phyloP scores from a whole-genome alignment of 148 eudicot genomes.

The Silene conica region DNA sequence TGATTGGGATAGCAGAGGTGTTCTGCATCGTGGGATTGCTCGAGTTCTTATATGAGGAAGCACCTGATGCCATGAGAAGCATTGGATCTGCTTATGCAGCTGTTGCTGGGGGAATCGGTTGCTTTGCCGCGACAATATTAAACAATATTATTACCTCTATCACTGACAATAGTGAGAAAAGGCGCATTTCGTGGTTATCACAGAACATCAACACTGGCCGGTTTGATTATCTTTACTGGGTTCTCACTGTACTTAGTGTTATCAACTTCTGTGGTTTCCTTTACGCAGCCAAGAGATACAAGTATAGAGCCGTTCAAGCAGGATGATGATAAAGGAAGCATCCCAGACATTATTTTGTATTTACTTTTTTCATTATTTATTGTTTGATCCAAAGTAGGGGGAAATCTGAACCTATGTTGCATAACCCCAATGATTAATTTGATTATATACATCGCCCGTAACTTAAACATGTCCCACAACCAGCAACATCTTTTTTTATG shows the following conservation, averaged over 20 bases:
- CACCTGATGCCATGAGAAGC: constrained; percentile 94
- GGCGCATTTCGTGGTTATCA: constrained; percentile 67
- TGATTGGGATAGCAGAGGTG: constrained; percentile 89
- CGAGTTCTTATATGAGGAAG: constrained; percentile 84
- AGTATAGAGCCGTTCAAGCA: constrained; percentile 36
- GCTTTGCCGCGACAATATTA: constrained; percentile 68
- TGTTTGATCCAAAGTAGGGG: constrained; percentile 6
- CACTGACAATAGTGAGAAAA: constrained; percentile 35
- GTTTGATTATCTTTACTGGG: constrained; percentile 81
- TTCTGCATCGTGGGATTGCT: constrained; percentile 84
- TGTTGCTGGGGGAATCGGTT: constrained; percentile 85
- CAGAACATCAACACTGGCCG: constrained; percentile 82
- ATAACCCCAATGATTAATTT: not conserved
- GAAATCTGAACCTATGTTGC: constrained; percentile 1
- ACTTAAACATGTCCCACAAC: not conserved
- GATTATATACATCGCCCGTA: not conserved
- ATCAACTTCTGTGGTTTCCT: constrained; percentile 64
- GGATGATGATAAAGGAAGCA: constrained; percentile 14
- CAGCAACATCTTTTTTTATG: not conserved
- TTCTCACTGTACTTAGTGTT: constrained; percentile 59
- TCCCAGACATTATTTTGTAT: not conserved
- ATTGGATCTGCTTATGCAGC: constrained; percentile 93
- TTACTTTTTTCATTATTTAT: constrained; percentile 4
- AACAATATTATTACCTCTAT: constrained; percentile 60
- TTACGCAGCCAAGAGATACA: constrained; percentile 50